Evolutionary conservation across 805 yeast genomes (phyloP).

Genomic region (Candida koratica): DNA sequence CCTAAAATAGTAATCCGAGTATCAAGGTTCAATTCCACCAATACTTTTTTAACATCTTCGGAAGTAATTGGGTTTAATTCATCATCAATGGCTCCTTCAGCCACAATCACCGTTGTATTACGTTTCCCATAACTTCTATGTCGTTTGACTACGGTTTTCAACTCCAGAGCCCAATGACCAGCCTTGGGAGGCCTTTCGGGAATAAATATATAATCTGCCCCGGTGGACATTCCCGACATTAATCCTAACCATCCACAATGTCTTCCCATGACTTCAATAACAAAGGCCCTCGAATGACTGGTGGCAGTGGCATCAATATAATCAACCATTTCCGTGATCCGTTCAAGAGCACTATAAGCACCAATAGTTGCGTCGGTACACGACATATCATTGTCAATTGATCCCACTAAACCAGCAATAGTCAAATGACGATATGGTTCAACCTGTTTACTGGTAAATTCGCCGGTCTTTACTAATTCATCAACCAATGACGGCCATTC

Average conservation of each 20-base stretch:
- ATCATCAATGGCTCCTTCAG: conserved; percentile 77
- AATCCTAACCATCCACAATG: conserved; percentile 87
- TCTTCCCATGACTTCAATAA: conserved; percentile 85
- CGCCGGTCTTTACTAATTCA: conserved; percentile 47
- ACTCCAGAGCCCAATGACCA: conserved; percentile 61
- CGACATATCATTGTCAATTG: conserved; percentile 85
- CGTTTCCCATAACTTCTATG: conserved; percentile 73
- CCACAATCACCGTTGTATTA: conserved; percentile 74
- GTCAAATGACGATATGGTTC: conserved; percentile 53
- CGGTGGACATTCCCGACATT: conserved; percentile 75
- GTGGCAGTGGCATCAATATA: conserved; percentile 82
- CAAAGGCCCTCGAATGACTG: conserved; percentile 79
- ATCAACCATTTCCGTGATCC: conserved; percentile 73
- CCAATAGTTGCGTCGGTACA: conserved; percentile 81
- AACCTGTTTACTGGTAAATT: conserved; percentile 45
- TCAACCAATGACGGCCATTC: conserved; percentile 73
- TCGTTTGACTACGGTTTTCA: conserved; percentile 57
- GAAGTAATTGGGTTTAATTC: conserved; percentile 66
- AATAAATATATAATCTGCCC: conserved; percentile 76
- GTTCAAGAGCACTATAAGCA: conserved; percentile 70
- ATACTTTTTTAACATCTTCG: conserved; percentile 59
- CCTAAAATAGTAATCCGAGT: conserved; percentile 76
- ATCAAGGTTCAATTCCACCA: conserved; percentile 67
- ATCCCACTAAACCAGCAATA: conserved; percentile 74
- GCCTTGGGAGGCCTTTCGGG: conserved; percentile 74